Conservation (phyloP, 805 yeast species). For the Saccharomycodes ludwigii region DNA sequence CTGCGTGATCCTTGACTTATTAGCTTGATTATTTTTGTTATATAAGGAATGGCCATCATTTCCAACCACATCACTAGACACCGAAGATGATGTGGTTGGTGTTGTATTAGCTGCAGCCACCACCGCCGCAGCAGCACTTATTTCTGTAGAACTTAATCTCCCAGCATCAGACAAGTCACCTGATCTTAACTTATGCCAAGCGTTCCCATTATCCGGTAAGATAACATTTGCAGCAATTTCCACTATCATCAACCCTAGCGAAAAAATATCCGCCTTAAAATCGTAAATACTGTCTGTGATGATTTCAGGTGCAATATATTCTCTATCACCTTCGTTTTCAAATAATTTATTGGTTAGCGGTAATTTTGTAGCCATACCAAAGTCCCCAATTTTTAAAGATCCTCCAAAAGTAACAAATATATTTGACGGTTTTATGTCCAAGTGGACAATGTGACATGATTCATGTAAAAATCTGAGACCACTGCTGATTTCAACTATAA, state of each 20-base stretch:
- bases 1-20: constrained; percentile 13
- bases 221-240: constrained; percentile 94
- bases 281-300: constrained; percentile 73
- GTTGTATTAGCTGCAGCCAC: constrained; percentile 2
- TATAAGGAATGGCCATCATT: not conserved
- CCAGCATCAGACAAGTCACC: constrained; percentile 97
- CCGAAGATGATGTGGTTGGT: not conserved
- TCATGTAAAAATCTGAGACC: constrained; percentile 76
- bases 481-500: constrained; percentile 65
- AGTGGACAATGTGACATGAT: constrained; percentile 60
- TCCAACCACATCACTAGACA: constrained; percentile 7
- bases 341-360: constrained; percentile 53
- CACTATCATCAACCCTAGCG: constrained; percentile 85
- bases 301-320: constrained; percentile 95
- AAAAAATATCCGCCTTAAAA: constrained; percentile 87
- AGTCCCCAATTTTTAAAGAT: constrained; percentile 85
- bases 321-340: constrained; percentile 95
- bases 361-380: constrained; percentile 79
- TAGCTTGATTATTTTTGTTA: constrained; percentile 13
- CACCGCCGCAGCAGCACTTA: constrained; percentile 16
- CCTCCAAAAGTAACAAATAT: constrained; percentile 93
- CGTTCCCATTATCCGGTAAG: constrained; percentile 88
- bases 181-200: constrained; percentile 91
- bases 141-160: constrained; percentile 59
- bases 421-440: constrained; percentile 93